phyloP scores from a whole-genome alignment of 169 alveolate genomes.

The Amoebophrya sp. region DNA sequence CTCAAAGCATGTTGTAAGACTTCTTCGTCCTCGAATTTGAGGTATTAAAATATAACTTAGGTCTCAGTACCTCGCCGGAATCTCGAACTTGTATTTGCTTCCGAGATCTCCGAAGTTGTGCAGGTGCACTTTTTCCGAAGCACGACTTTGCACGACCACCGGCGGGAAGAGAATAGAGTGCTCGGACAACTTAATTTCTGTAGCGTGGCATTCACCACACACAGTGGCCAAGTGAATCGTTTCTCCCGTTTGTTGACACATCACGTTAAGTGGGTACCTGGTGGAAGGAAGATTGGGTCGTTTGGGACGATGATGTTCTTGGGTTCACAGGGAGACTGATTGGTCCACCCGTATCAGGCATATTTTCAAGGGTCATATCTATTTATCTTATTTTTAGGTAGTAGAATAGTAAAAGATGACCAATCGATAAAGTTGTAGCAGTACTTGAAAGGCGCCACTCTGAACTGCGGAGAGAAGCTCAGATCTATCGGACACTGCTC shows the following conservation, averaged over 20 bases:
- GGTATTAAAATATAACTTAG: background rate
- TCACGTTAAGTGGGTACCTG: background rate
- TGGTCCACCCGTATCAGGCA: background rate
- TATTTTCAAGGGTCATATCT: background rate
- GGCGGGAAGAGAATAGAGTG: constrained; percentile 46
- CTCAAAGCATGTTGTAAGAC: background rate
- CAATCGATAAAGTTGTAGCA: no score
- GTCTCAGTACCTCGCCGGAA: constrained; percentile 27
- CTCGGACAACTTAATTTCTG: constrained; percentile 32
- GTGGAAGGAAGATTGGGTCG: background rate
- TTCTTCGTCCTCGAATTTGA: constrained; percentile 25
- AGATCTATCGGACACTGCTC: constrained; percentile 34
- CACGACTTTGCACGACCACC: constrained; percentile 49
- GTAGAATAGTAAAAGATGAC: no score
- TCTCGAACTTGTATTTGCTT: constrained; percentile 41
- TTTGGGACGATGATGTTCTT: background rate
- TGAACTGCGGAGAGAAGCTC: background rate
- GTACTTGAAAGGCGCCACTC: constrained; percentile 28
- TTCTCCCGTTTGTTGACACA: background rate
- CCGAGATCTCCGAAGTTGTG: constrained; percentile 52
- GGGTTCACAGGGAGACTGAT: background rate
- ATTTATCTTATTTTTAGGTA: constrained; percentile 7
- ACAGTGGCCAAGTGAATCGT: constrained; percentile 15
- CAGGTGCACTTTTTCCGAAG: constrained; percentile 42
- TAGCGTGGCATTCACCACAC: constrained; percentile 33